Evolutionary conservation across 139 green algal species (phyloP), one percentile per base, ranked within the genome.

Genomic region (Penium margaritaceum): DNA sequence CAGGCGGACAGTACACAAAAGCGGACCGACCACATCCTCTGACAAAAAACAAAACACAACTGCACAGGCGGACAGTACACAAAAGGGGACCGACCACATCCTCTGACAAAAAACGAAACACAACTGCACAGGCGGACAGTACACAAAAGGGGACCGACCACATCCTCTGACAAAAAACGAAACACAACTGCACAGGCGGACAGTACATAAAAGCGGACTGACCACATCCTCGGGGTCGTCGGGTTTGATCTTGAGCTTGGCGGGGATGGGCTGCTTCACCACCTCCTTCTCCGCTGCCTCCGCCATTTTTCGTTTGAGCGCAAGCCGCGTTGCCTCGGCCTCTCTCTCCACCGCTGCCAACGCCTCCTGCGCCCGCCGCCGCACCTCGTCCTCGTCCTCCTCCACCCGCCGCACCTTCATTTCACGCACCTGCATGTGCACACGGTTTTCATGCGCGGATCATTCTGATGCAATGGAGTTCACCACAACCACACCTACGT

Each of bases 191-290:
- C n/a, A n/a, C n/a, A n/a, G n/a, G n/a, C n/a, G n/a, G n/a, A n/a
- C n/a, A n/a, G n/a, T n/a, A 17, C 5, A 17, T 55, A 17, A 30
- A 2, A 17, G 24, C 44, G 19, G 37, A 70, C 71, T 62, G 24
- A 78, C 71, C 51, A 80, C 74, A 19, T 80, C 74, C 37, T 83
- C 76, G 4, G 38, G 19, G 63, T 83, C 76, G 2, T 75, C 72
- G 6, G 60, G 71, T 14, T 80, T 74, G 33, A 80, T 76, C 44
- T 24, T 6, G 9, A 80, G 54, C 55, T 76, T 80, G 24, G 14
- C 9, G 1, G 74, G 74, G 3, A 80, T 27, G 21, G 60, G 32
- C 24, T 61, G 38, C 27, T 15, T 41, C 60, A 77, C 9, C 12
- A 33, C 7, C 19, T 70, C 39, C 2, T 0, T 7, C 21, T 53